phyloP scores from a whole-genome alignment of 768 basidiomycete genomes.

The Dendrothele bispora region DNA sequence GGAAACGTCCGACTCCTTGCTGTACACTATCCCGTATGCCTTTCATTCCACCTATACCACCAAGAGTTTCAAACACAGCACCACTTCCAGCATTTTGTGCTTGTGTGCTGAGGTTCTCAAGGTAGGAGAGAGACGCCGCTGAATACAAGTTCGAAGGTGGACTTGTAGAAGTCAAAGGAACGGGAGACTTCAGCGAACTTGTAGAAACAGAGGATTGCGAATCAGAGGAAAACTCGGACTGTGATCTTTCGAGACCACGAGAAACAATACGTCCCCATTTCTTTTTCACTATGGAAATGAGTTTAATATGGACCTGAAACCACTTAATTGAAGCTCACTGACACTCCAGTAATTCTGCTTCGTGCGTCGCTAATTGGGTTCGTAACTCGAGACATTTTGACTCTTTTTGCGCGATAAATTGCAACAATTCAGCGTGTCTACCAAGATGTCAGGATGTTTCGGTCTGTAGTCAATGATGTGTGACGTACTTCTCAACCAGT shows the following conservation, averaged over 20 bases:
- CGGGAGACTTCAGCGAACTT: conserved; percentile 17
- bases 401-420: conserved; percentile 85
- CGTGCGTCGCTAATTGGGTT: conserved; percentile 69
- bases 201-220: conserved; percentile 16
- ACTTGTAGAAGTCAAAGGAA: conserved; percentile 9
- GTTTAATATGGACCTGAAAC: conserved; percentile 1
- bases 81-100: conserved; percentile 24
- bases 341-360: conserved; percentile 70
- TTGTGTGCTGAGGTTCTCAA: conserved; percentile 6
- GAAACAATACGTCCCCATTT: conserved; percentile 84
- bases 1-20: conserved; percentile 51
- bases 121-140: conserved; percentile 8
- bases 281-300: conserved; percentile 55
- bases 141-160: conserved; percentile 13
- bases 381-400: conserved; percentile 80
- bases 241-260: conserved; percentile 49
- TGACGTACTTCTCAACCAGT: conserved; percentile 68
- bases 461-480: neutral
- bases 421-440: conserved; percentile 81
- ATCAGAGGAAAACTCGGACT: conserved; percentile 13
- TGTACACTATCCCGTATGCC: conserved; percentile 49
- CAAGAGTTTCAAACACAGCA: conserved; percentile 40
- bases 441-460: neutral
- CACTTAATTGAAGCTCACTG: conserved; percentile 18
- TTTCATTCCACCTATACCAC: conserved; percentile 42